Percentiles rank a stretch among this genome's conserved stretches.
Evolutionary conservation across 257 asterid species (phyloP).

Genomic region (Scutellaria galericulata): DNA sequence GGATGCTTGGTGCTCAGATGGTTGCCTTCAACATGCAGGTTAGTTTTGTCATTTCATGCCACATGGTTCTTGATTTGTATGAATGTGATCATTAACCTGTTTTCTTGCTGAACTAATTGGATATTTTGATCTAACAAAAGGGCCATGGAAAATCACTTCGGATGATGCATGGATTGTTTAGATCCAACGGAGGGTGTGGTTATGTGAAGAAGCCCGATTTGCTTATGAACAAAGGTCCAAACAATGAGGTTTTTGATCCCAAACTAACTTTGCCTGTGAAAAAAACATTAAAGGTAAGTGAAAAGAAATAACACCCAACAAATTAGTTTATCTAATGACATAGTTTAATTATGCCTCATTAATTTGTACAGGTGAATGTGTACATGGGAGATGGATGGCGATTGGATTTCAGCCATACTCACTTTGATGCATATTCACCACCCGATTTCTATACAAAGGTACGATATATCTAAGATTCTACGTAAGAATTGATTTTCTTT

Average conservation of each 20-base stretch:
- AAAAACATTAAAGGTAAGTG: slow-evolving; percentile 58
- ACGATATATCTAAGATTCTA: slow-evolving; percentile 5
- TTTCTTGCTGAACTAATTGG: background rate
- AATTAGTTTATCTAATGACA: background rate
- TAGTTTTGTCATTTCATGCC: background rate
- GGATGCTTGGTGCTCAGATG: slow-evolving; percentile 98
- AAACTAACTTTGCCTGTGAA: slow-evolving; percentile 56
- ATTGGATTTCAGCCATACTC: slow-evolving; percentile 84
- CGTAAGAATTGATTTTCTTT: background rate
- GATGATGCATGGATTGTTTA: slow-evolving; percentile 88
- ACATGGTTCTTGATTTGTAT: background rate
- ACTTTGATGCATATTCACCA: slow-evolving; percentile 84
- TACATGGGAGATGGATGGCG: slow-evolving; percentile 93
- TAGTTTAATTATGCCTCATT: background rate
- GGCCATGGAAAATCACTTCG: slow-evolving; percentile 85
- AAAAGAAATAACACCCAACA: background rate
- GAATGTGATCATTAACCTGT: background rate
- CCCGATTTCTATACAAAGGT: slow-evolving; percentile 91
- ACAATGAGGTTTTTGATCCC: slow-evolving; percentile 69
- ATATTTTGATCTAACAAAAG: slow-evolving; percentile 35
- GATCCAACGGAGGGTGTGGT: slow-evolving; percentile 85
- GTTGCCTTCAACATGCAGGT: slow-evolving; percentile 95
- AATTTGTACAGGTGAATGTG: slow-evolving; percentile 53
- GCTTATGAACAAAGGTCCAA: slow-evolving; percentile 55
- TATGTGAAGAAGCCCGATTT: slow-evolving; percentile 75